Evolutionary conservation across 1,284 basidiomycete genomes (phyloP), one percentile per base, ranked within the genome.

Genomic region (Tilletia indica): DNA sequence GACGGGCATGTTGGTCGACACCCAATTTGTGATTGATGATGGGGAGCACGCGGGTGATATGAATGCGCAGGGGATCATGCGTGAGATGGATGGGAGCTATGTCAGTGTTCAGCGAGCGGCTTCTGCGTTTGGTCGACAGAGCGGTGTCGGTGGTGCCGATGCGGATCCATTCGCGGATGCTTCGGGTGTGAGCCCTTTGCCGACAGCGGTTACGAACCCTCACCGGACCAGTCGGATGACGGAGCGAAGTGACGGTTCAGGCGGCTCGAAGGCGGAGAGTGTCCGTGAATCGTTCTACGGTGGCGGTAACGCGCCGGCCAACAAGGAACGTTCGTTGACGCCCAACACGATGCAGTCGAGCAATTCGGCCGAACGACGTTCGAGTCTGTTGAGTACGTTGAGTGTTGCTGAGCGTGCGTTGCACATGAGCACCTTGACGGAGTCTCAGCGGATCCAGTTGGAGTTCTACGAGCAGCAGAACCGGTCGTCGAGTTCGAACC

Each of bases 401-500:
- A 64, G 61, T 21, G 61, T 42, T 16, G 61, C 61, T 2, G 61
- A 64, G 61, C 61, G 61, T 45, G 61, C 61, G 61, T 34, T 64
- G 36, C 58, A 34, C 34, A 5, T 63, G 58, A 39, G 34, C 34
- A 36, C 9, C 14, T 38, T 79, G 71, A 79, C 78, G 4, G 78
- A 77, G 61, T 76, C 78, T 48, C 76, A 79, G 58, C 73, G 78
- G 2, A 79, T 79, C 66, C 76, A 77, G 72, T 74, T 69, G 68
- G 75, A 77, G 61, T 79, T 78, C 71, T 76, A 77, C 16, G 76
- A 76, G 14, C 72, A 72, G 56, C 76, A 75, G 39, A 70, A 76
- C 12, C 72, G 21, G 21, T 12, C 25, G 21, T 14, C 12, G 21
- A n/a, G 5, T 34, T 58, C n/a, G 21, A 45, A 9, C 42, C 14